phyloP scores from a whole-genome alignment of 495 filamentous ascomycete genomes.

The Neurospora sp. region DNA sequence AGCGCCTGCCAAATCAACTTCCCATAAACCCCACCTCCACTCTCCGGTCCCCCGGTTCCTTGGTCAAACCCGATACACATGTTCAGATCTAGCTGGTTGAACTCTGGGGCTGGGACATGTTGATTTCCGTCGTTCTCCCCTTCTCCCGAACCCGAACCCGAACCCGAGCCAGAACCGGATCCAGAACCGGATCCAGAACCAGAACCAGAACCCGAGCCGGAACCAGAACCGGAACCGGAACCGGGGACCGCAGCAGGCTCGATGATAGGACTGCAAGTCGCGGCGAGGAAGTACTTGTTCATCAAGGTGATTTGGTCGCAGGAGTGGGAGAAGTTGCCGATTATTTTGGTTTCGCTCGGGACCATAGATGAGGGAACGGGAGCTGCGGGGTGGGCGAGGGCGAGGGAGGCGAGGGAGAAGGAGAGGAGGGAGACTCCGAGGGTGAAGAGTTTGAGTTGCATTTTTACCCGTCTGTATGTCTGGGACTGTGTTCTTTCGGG shows the following conservation, averaged over 20 bases:
- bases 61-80: constrained; percentile 6
- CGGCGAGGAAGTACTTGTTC: constrained; percentile 3
- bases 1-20: not conserved
- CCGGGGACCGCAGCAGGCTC: not conserved
- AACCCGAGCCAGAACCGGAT: too few species aligned
- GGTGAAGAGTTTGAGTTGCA: too few species aligned
- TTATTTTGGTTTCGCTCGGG: too few species aligned
- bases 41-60: not conserved
- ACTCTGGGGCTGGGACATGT: not conserved
- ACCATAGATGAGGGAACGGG: too few species aligned
- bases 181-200: too few species aligned
- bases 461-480: too few species aligned
- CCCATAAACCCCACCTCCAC: constrained; percentile 8
- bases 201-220: too few species aligned
- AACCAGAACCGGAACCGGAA: too few species aligned
- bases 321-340: constrained; percentile 10
- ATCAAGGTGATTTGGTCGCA: constrained; percentile 10
- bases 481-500: too few species aligned
- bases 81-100: constrained; percentile 13
- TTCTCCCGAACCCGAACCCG: too few species aligned
- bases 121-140: too few species aligned
- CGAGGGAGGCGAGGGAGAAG: not conserved
- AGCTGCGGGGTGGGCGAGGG: not conserved
- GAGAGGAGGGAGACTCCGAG: too few species aligned
- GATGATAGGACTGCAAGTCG: constrained; percentile 1